Conservation (phyloP, 345 rosid species). For the Arabis alpina region DNA sequence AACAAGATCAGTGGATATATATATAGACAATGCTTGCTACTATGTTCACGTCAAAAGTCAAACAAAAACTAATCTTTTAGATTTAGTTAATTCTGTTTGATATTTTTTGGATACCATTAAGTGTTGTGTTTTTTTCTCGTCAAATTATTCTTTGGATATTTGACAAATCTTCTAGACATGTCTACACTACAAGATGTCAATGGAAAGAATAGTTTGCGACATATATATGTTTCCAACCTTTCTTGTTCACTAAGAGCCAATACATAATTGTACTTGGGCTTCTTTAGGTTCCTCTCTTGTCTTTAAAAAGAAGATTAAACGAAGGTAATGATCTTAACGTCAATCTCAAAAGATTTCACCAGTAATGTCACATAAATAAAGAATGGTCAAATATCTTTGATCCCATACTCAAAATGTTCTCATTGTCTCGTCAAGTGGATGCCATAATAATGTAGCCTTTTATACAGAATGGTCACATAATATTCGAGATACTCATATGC, state of each 20-base stretch:
- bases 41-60: neutral
- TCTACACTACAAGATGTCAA: slow-evolving; percentile 6
- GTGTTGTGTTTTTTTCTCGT: neutral
- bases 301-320: slow-evolving; percentile 25
- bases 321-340: slow-evolving; percentile 32
- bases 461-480: neutral
- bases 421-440: slow-evolving; percentile 36
- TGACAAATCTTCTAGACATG: slow-evolving; percentile 21
- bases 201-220: neutral
- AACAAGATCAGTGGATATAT: slow-evolving; percentile 22
- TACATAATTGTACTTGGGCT: slow-evolving; percentile 5
- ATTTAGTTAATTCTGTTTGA: slow-evolving; percentile 9
- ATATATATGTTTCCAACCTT: slow-evolving; percentile 10
- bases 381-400: slow-evolving; percentile 33
- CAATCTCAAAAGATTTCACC: slow-evolving; percentile 28
- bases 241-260: slow-evolving; percentile 33
- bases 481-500: slow-evolving; percentile 17
- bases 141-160: slow-evolving; percentile 23
- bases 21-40: slow-evolving; percentile 22
- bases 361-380: slow-evolving; percentile 35
- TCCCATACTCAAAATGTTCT: slow-evolving; percentile 24
- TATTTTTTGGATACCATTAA: neutral
- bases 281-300: slow-evolving; percentile 13
- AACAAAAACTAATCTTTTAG: neutral
- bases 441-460: slow-evolving; percentile 6